Conservation (phyloP, 768 basidiomycete species). For the Exsudoporus frostii region DNA sequence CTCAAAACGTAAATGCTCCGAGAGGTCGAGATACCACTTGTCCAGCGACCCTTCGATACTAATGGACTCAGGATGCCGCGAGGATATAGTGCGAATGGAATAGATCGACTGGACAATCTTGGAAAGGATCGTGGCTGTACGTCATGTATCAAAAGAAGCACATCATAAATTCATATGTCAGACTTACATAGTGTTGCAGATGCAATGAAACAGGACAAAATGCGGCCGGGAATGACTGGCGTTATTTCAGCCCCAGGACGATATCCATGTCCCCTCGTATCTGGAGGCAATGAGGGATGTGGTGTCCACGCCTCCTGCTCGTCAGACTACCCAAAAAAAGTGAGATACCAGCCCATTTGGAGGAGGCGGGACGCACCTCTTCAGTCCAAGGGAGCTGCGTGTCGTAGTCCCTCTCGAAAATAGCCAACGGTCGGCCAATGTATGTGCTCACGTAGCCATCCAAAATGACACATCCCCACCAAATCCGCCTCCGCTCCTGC, state of each 20-base stretch:
- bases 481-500: conserved; percentile 68
- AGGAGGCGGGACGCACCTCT: conserved; percentile 40
- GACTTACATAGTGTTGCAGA: conserved; percentile 67
- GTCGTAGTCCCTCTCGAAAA: conserved; percentile 75
- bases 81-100: conserved; percentile 52
- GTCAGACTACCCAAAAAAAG: conserved; percentile 46
- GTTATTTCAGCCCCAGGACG: conserved; percentile 15
- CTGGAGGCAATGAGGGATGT: conserved; percentile 35
- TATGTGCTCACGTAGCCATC: conserved; percentile 79
- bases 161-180: neutral
- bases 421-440: conserved; percentile 74
- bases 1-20: conserved; percentile 65
- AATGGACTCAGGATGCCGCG: conserved; percentile 56
- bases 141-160: conserved; percentile 5
- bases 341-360: neutral
- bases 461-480: conserved; percentile 77
- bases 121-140: conserved; percentile 63
- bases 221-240: conserved; percentile 41
- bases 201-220: conserved; percentile 76
- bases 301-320: conserved; percentile 56
- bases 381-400: conserved; percentile 59
- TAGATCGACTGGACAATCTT: conserved; percentile 71
- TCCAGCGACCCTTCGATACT: conserved; percentile 61
- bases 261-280: conserved; percentile 30
- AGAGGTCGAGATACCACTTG: conserved; percentile 73